Conservation (phyloP, 2,329 filamentous ascomycete genomes). For the Botrytis elliptica region DNA sequence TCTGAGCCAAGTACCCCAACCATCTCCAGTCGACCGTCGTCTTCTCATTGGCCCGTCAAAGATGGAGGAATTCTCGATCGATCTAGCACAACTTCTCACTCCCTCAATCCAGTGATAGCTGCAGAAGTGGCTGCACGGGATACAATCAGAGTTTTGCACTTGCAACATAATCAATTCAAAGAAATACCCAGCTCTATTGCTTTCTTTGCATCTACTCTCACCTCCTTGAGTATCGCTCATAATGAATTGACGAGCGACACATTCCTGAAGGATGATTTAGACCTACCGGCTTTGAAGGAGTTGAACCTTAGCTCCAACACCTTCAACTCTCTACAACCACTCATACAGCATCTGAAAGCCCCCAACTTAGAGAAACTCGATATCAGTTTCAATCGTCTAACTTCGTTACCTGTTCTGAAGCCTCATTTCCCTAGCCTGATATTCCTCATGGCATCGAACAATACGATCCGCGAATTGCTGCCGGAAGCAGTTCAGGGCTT, state of each 20-base stretch:
- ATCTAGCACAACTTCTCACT: constrained; percentile 63
- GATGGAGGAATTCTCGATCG: constrained; percentile 61
- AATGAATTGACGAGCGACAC: constrained; percentile 66
- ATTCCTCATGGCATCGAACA: constrained; percentile 74
- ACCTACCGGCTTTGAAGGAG: constrained; percentile 72
- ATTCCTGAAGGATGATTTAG: constrained; percentile 65
- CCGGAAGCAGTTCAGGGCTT: constrained; percentile 73
- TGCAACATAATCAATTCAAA: constrained; percentile 76
- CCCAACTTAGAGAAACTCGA: constrained; percentile 76
- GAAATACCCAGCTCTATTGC: constrained; percentile 67
- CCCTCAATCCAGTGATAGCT: constrained; percentile 56
- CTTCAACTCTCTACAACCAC: constrained; percentile 65
- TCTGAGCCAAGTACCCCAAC: constrained; percentile 34
- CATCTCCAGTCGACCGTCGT: constrained; percentile 22
- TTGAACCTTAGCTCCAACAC: constrained; percentile 74
- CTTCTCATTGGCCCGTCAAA: constrained; percentile 37
- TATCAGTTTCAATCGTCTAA: constrained; percentile 78
- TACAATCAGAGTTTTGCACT: constrained; percentile 56
- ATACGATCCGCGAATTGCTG: constrained; percentile 70
- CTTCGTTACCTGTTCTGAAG: constrained; percentile 65
- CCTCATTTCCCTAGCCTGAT: constrained; percentile 67
- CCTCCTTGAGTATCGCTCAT: constrained; percentile 69
- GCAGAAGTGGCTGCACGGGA: constrained; percentile 55
- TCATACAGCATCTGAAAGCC: constrained; percentile 67
- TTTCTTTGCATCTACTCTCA: constrained; percentile 69